A percentile compares a stretch with the other conserved stretches of the same genome.
Evolutionary conservation across 257 asterid genomes (phyloP).

Genomic region (Striga asiatica): DNA sequence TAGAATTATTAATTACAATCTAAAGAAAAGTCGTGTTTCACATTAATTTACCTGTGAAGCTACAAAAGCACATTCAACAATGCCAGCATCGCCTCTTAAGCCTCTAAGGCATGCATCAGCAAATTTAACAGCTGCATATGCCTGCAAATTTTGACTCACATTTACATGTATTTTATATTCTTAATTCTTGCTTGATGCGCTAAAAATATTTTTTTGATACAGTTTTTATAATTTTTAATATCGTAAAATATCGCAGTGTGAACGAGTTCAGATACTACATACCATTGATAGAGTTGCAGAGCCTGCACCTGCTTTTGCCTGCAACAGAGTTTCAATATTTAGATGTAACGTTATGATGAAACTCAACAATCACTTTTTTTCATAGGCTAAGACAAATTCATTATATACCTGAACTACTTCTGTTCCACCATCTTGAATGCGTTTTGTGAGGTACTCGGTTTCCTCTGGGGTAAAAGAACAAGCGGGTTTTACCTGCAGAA

Average conservation of each 20-base stretch:
- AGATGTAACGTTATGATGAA: not conserved
- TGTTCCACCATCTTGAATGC: conserved; percentile 91
- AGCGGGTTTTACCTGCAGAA: conserved; percentile 70
- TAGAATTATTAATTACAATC: too few relatives aligned
- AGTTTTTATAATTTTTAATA: not conserved
- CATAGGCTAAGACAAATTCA: too few relatives aligned
- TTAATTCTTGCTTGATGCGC: not conserved
- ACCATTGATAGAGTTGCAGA: conserved; percentile 93
- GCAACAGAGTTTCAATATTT: conserved; percentile 10
- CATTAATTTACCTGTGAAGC: conserved; percentile 51
- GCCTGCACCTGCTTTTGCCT: conserved; percentile 96
- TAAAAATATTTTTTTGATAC: not conserved
- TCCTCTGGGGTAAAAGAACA: conserved; percentile 76
- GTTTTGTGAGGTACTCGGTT: conserved; percentile 65
- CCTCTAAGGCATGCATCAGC: conserved; percentile 86
- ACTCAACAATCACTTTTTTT: not conserved
- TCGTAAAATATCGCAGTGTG: not conserved
- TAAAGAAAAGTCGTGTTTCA: too few relatives aligned
- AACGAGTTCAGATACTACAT: not conserved
- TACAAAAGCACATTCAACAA: conserved; percentile 73
- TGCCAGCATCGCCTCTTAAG: conserved; percentile 67
- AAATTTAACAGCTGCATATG: conserved; percentile 85
- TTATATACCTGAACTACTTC: conserved; percentile 70
- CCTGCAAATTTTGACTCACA: conserved; percentile 29
- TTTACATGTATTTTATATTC: not conserved